Evolutionary conservation across 495 filamentous ascomycete genomes (phyloP).

Genomic region (Amniculicola lignicola): DNA sequence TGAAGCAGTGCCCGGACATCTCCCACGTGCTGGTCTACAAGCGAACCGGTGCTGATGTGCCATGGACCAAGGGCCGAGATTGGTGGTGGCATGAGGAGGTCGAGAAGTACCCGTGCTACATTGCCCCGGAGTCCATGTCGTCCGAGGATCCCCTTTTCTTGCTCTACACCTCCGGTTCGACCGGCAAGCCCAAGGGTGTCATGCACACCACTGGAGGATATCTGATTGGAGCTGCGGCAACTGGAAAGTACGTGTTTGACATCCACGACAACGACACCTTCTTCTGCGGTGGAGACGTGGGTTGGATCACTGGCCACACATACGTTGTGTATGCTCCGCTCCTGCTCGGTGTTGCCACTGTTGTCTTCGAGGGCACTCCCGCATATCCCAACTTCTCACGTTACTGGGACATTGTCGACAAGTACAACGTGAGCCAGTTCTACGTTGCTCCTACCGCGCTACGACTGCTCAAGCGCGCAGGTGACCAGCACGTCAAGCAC

Average conservation of each 20-base stretch:
- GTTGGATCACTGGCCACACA: slow-evolving; percentile 99
- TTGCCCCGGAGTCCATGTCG: slow-evolving; percentile 79
- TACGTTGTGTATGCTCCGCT: slow-evolving; percentile 98
- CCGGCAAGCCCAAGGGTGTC: slow-evolving; percentile 97
- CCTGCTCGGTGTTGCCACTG: slow-evolving; percentile 85
- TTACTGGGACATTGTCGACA: slow-evolving; percentile 97
- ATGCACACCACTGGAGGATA: slow-evolving; percentile 98
- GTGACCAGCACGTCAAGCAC: slow-evolving; percentile 83
- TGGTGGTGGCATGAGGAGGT: slow-evolving; percentile 98
- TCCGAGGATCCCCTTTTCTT: slow-evolving; percentile 97
- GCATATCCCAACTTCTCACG: slow-evolving; percentile 97
- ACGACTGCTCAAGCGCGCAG: slow-evolving; percentile 88
- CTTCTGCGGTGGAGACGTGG: slow-evolving; percentile 98
- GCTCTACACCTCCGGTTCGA: slow-evolving; percentile 96
- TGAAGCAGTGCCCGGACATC: slow-evolving; percentile 95
- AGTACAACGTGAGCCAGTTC: slow-evolving; percentile 94
- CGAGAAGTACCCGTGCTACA: slow-evolving; percentile 89
- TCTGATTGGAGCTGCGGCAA: slow-evolving; percentile 84
- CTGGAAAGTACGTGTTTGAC: slow-evolving; percentile 98
- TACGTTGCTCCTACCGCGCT: slow-evolving; percentile 96
- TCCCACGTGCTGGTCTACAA: slow-evolving; percentile 84
- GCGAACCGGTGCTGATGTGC: slow-evolving; percentile 90
- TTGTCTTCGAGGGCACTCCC: slow-evolving; percentile 98
- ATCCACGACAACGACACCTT: slow-evolving; percentile 90
- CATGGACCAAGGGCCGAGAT: slow-evolving; percentile 85